Conservation (phyloP, 106 monocot genomes). For the Acorus gramineus region DNA sequence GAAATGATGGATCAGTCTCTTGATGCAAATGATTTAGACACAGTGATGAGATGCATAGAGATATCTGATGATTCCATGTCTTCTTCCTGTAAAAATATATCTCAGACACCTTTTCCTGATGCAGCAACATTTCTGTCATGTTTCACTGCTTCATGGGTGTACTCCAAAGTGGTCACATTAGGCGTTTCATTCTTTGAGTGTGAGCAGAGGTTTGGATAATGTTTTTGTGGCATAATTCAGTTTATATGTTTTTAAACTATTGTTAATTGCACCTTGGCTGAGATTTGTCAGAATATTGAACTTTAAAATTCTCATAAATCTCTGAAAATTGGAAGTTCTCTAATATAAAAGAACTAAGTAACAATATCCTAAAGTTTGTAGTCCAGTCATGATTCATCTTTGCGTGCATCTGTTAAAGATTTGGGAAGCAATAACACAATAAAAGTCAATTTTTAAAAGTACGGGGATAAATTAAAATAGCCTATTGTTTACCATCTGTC, state of each 20-base stretch:
- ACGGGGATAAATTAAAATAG: no score
- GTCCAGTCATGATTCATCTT: background rate
- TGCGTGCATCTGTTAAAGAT: no score
- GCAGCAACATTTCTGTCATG: conserved; percentile 39
- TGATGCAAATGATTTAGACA: conserved; percentile 50
- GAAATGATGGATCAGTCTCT: conserved; percentile 85
- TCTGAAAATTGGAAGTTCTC: no score
- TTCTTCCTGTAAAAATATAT: conserved; percentile 9
- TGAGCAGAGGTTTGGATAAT: conserved; percentile 44
- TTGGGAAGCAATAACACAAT: no score
- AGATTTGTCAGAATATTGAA: no score
- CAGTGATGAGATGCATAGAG: conserved; percentile 59
- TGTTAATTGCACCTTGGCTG: no score
- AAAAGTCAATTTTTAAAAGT: no score
- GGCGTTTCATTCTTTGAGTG: conserved; percentile 79
- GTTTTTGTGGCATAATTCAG: no score
- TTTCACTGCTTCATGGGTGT: conserved; percentile 83
- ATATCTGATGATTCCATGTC: conserved; percentile 27
- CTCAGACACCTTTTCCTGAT: conserved; percentile 10
- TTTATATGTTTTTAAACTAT: no score
- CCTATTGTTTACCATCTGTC: no score
- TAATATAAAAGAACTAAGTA: no score
- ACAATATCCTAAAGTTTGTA: background rate
- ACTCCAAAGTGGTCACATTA: conserved; percentile 84
- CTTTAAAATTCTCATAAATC: no score